phyloP scores from a whole-genome alignment of 2,329 filamentous ascomycete species.

The Thielaviopsis cerberus region DNA sequence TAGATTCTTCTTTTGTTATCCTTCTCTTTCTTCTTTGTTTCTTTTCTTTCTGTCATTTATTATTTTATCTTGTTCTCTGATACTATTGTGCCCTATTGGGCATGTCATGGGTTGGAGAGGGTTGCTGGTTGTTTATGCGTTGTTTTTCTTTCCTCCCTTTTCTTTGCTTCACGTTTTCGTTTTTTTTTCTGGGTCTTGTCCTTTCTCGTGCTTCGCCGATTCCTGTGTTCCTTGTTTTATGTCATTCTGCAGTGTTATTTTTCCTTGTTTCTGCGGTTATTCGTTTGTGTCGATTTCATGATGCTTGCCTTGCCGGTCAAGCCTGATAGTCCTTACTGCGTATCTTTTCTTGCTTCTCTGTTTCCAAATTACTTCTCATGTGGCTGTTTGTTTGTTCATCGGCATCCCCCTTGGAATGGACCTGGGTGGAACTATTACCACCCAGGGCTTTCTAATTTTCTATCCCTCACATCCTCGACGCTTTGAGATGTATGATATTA shows the following conservation, averaged over 20 bases:
- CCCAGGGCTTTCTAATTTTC: not conserved
- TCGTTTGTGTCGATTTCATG: not conserved
- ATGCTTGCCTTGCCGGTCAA: not conserved
- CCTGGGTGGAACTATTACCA: not conserved
- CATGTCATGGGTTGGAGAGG: not conserved
- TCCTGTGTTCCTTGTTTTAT: not conserved
- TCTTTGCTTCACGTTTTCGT: not conserved
- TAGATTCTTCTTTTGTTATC: slow-evolving; percentile 6
- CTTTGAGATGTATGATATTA: too few relatives aligned
- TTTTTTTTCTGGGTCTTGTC: slow-evolving; percentile 2
- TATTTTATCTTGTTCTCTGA: not conserved
- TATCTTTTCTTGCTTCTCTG: not conserved
- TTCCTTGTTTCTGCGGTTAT: slow-evolving; percentile 2
- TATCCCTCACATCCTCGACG: not conserved
- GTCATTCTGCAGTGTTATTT: not conserved
- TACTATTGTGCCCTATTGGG: not conserved
- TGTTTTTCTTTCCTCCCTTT: slow-evolving; percentile 3
- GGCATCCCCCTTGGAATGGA: not conserved
- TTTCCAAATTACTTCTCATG: not conserved
- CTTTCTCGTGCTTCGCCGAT: slow-evolving; percentile 5
- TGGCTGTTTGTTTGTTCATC: not conserved
- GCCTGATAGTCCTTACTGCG: not conserved
- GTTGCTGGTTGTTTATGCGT: slow-evolving; percentile 1
- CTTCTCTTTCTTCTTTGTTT: slow-evolving; percentile 13
- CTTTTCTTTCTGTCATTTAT: not conserved